Evolutionary conservation across 2,329 filamentous ascomycete species (phyloP).

Genomic region (Fusarium pseudonygamai): DNA sequence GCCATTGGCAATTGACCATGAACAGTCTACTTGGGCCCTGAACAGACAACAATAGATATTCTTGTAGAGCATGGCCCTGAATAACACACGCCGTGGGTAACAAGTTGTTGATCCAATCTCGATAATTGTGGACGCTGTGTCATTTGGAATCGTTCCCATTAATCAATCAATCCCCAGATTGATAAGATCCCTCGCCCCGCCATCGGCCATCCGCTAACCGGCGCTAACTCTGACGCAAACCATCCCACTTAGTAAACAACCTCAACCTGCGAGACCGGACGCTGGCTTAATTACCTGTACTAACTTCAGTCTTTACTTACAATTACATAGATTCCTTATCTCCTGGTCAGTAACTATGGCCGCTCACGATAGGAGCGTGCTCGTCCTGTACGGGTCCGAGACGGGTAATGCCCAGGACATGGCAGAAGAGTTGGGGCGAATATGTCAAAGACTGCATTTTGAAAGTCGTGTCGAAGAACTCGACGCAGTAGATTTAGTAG

Average conservation of each 20-base stretch:
- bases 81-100: background rate
- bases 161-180: slow-evolving; percentile 20
- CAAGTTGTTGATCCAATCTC: background rate
- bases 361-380: slow-evolving; percentile 53
- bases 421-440: slow-evolving; percentile 81
- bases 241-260: slow-evolving; percentile 18
- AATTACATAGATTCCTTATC: background rate
- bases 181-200: slow-evolving; percentile 37
- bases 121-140: background rate
- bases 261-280: slow-evolving; percentile 19
- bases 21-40: background rate
- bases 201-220: slow-evolving; percentile 37
- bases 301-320: background rate
- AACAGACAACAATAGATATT: background rate
- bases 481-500: slow-evolving; percentile 78
- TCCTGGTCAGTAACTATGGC: slow-evolving; percentile 37
- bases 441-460: slow-evolving; percentile 83
- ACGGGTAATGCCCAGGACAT: slow-evolving; percentile 94
- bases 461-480: slow-evolving; percentile 78
- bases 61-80: background rate
- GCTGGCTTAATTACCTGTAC: background rate
- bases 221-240: slow-evolving; percentile 28
- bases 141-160: slow-evolving; percentile 1
- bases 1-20: background rate
- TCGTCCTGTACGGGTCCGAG: slow-evolving; percentile 93